Evolutionary conservation across 2,329 filamentous ascomycete genomes (phyloP).

Genomic region (Alternaria longipes): DNA sequence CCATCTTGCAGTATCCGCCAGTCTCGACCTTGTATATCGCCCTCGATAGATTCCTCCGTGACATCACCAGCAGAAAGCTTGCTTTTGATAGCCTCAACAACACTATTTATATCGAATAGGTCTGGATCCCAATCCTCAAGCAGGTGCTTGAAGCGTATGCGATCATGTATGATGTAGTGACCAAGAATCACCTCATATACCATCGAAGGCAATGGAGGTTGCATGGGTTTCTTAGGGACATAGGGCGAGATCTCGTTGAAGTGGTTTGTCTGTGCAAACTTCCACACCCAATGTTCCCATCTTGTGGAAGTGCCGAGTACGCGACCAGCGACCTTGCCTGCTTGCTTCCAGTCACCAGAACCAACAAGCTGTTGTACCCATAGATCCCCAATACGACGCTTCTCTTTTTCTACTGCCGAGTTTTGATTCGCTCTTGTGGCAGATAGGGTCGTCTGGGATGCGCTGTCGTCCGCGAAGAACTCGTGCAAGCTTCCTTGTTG

Average conservation of each 20-base stretch:
- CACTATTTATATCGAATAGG: constrained; percentile 79
- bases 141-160: constrained; percentile 77
- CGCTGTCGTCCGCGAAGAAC: constrained; percentile 75
- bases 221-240: constrained; percentile 80
- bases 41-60: constrained; percentile 77
- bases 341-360: constrained; percentile 76
- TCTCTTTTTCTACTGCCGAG: constrained; percentile 82
- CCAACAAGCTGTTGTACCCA: constrained; percentile 90
- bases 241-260: constrained; percentile 89
- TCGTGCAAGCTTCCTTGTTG: constrained; percentile 62
- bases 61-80: constrained; percentile 81
- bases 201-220: constrained; percentile 78
- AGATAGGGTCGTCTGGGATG: constrained; percentile 69
- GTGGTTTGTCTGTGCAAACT: constrained; percentile 83
- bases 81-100: constrained; percentile 81
- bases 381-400: constrained; percentile 86
- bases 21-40: constrained; percentile 76
- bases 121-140: constrained; percentile 86
- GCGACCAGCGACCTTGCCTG: constrained; percentile 81
- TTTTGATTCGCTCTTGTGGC: constrained; percentile 64
- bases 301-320: constrained; percentile 80
- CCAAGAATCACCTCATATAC: constrained; percentile 90
- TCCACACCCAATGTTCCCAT: constrained; percentile 97
- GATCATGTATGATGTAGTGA: constrained; percentile 85
- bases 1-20: constrained; percentile 91